A percentile compares a stretch with the other conserved stretches of the same genome.
These are phyloP conservation scores for Leishmania braziliensis DNA, from an alignment of 208 protist genomes.

Conservation along the genomic window DNA sequence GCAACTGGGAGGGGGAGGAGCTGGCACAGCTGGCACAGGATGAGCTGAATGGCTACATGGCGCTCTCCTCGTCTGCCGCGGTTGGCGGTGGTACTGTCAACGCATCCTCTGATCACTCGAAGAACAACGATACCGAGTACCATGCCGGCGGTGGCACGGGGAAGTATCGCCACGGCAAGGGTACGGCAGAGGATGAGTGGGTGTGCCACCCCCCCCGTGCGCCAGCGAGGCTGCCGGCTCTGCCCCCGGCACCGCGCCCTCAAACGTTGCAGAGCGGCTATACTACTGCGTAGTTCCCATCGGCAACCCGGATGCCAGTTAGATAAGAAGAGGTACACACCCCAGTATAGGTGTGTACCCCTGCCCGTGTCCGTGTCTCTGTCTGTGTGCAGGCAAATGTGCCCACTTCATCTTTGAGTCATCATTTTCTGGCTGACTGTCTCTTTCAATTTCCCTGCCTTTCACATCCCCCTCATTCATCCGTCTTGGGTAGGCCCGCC, in stretches of 20 bases:
- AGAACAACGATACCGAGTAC: conserved; percentile 4
- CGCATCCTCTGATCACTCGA: not conserved
- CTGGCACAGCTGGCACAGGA: conserved; percentile 39
- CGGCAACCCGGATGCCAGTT: not conserved
- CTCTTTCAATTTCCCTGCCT: not conserved
- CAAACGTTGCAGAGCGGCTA: conserved; percentile 6
- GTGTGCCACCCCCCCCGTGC: conserved; percentile 11
- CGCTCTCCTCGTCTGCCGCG: not conserved
- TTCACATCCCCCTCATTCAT: not conserved
- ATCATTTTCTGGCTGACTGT: not conserved
- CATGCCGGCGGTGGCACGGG: not conserved
- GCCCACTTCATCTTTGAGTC: not conserved
- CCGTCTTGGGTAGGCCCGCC: not conserved
- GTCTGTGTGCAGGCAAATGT: not conserved
- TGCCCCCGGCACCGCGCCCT: conserved; percentile 23
- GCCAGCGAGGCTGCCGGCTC: conserved; percentile 11
- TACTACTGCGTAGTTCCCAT: conserved; percentile 5
- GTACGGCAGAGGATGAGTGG: not conserved
- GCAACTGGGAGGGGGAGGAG: conserved; percentile 83
- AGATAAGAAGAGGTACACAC: not conserved
- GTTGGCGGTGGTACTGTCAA: not conserved
- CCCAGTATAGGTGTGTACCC: not conserved
- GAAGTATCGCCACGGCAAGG: not conserved
- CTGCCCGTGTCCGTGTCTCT: not conserved
- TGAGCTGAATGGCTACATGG: conserved; percentile 36